phyloP scores from a whole-genome alignment of 2,329 filamentous ascomycete species.

The Penicillium sp. region DNA sequence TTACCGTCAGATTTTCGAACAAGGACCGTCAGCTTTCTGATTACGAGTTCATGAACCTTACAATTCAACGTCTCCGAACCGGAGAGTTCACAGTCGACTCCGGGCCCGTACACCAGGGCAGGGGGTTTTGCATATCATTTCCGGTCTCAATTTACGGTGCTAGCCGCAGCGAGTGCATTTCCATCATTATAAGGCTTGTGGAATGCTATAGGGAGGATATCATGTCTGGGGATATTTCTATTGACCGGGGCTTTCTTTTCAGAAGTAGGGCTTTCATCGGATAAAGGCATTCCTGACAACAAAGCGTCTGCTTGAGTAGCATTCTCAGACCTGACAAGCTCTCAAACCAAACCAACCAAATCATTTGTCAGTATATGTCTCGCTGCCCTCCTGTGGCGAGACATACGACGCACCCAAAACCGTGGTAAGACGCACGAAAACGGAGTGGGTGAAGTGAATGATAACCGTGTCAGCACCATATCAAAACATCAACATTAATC shows the following conservation, averaged over 20 bases:
- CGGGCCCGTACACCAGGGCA: not conserved
- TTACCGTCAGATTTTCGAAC: not conserved
- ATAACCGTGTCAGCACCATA: too few relatives aligned
- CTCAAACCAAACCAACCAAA: not conserved
- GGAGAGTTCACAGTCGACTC: not conserved
- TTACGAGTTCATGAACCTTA: not conserved
- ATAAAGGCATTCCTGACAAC: not conserved
- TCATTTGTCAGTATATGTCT: not conserved
- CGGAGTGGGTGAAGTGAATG: not conserved
- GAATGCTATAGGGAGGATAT: not conserved
- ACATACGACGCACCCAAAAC: too few relatives aligned
- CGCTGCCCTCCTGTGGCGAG: too few relatives aligned
- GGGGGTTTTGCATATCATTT: not conserved
- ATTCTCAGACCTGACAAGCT: not conserved
- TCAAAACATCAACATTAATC: too few relatives aligned
- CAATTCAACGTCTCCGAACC: not conserved
- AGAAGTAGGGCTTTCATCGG: not conserved
- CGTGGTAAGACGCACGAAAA: not conserved
- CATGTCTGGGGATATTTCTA: not conserved
- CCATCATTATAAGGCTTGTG: not conserved
- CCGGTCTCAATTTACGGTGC: conserved; percentile 1
- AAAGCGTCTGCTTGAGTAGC: not conserved
- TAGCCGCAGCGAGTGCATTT: not conserved
- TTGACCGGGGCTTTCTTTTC: conserved; percentile 1
- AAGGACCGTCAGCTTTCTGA: not conserved